Percentiles rank a stretch among this genome's conserved stretches.
Conservation (phyloP, 257 asterid species). For the Asclepias syriaca region DNA sequence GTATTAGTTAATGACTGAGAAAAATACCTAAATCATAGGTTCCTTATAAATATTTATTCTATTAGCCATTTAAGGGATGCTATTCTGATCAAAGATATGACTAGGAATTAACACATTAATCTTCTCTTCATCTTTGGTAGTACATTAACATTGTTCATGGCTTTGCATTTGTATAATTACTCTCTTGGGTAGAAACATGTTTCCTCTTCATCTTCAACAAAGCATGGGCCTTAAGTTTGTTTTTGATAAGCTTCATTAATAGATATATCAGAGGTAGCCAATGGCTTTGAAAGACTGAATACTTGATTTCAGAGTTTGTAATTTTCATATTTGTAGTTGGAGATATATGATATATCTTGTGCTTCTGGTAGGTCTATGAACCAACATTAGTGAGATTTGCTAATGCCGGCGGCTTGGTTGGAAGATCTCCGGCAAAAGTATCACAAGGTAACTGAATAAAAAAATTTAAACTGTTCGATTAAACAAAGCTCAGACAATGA, state of each 20-base stretch:
- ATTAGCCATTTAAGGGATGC: background rate
- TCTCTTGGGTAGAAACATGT: background rate
- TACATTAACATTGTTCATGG: background rate
- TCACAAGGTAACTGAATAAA: slow-evolving; percentile 56
- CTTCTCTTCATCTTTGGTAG: slow-evolving; percentile 3
- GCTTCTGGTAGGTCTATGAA: slow-evolving; percentile 56
- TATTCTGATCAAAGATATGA: background rate
- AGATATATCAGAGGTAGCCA: background rate
- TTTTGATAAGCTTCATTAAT: background rate
- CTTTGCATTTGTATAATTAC: background rate
- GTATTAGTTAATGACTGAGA: background rate
- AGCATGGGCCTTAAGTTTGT: background rate
- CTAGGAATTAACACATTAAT: background rate
- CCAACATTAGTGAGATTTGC: slow-evolving; percentile 81
- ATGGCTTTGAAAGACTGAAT: background rate
- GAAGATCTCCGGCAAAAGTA: slow-evolving; percentile 76
- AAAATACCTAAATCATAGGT: background rate
- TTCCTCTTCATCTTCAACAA: background rate
- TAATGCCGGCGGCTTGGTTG: slow-evolving; percentile 79
- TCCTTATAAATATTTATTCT: background rate
- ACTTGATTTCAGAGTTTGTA: background rate
- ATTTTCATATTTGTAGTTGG: slow-evolving; percentile 7
- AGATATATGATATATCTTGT: slow-evolving; percentile 17
- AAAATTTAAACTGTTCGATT: background rate
- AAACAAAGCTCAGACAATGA: background rate